These are phyloP conservation scores for Suhomyces vadensis DNA, from an alignment of 805 yeast species.

Conservation along the genomic window DNA sequence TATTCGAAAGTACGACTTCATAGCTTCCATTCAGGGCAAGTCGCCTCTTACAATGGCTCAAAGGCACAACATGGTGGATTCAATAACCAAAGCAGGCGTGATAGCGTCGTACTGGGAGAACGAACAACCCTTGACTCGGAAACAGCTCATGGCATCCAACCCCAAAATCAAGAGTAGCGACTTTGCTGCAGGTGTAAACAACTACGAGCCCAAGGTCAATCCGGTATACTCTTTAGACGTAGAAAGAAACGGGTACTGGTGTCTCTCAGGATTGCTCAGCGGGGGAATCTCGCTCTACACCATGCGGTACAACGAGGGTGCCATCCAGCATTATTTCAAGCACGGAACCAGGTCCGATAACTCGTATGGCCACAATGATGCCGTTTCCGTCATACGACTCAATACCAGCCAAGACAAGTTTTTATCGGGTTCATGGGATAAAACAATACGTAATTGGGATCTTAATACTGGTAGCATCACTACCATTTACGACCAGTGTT, in stretches of 20 bases:
- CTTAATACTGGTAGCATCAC: constrained; percentile 64
- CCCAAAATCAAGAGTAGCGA: constrained; percentile 40
- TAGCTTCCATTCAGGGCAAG: constrained; percentile 82
- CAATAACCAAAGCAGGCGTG: constrained; percentile 82
- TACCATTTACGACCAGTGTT: constrained; percentile 51
- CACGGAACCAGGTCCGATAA: constrained; percentile 35
- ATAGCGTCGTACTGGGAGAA: constrained; percentile 91
- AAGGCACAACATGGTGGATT: constrained; percentile 82
- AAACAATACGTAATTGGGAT: constrained; percentile 79
- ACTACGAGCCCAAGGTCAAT: constrained; percentile 62
- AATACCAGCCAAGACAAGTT: constrained; percentile 62
- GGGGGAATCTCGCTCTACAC: constrained; percentile 91
- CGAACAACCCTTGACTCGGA: constrained; percentile 72
- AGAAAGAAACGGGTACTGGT: constrained; percentile 80
- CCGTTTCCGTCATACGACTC: constrained; percentile 71
- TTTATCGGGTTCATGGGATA: constrained; percentile 91
- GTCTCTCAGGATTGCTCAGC: constrained; percentile 72
- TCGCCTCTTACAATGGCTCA: constrained; percentile 88
- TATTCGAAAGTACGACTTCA: constrained; percentile 84
- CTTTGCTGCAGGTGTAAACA: constrained; percentile 37
- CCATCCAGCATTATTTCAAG: constrained; percentile 69
- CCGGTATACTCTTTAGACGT: constrained; percentile 89
- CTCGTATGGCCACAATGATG: constrained; percentile 57
- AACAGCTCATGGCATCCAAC: constrained; percentile 39
- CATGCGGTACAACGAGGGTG: constrained; percentile 79